Conservation (phyloP, 768 basidiomycete genomes). For the Hygrophorus russula region DNA sequence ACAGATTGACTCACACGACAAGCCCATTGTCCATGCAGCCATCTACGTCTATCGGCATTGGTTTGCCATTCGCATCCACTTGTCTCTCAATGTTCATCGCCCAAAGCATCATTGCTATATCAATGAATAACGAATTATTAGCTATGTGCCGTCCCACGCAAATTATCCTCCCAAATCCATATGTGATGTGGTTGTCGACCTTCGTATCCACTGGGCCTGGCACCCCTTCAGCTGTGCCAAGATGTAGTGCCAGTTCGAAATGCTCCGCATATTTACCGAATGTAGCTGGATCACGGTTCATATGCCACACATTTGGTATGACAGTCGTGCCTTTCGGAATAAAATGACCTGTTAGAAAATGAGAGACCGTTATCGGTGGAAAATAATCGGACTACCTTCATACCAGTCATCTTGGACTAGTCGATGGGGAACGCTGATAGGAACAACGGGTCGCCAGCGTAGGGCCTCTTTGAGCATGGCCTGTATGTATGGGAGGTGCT, state of each 20-base stretch:
- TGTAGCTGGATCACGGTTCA: not conserved
- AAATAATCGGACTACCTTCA: not conserved
- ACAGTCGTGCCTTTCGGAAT: slow-evolving; percentile 6
- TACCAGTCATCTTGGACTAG: slow-evolving; percentile 4
- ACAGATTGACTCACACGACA: slow-evolving; percentile 12
- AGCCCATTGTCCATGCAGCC: no score
- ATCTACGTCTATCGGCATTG: not conserved
- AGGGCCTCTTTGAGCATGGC: slow-evolving; percentile 6
- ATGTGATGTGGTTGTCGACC: slow-evolving; percentile 22
- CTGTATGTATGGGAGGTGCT: slow-evolving; percentile 1
- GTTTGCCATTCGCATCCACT: slow-evolving; percentile 10
- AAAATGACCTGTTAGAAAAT: slow-evolving; percentile 2
- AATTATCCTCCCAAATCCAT: slow-evolving; percentile 29
- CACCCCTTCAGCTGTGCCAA: not conserved
- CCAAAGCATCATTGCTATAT: slow-evolving; percentile 24
- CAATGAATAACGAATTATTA: slow-evolving; percentile 22
- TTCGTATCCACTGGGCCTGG: no score
- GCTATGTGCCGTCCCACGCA: slow-evolving; percentile 28
- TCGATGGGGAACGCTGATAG: slow-evolving; percentile 5
- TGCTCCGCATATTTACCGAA: not conserved
- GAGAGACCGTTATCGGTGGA: not conserved
- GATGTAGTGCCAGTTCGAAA: not conserved
- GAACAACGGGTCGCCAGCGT: slow-evolving; percentile 3
- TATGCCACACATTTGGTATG: slow-evolving; percentile 3
- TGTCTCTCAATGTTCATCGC: slow-evolving; percentile 21